phyloP scores from a whole-genome alignment of 2,329 filamentous ascomycete genomes.

The Coniochaeta hoffmannii region DNA sequence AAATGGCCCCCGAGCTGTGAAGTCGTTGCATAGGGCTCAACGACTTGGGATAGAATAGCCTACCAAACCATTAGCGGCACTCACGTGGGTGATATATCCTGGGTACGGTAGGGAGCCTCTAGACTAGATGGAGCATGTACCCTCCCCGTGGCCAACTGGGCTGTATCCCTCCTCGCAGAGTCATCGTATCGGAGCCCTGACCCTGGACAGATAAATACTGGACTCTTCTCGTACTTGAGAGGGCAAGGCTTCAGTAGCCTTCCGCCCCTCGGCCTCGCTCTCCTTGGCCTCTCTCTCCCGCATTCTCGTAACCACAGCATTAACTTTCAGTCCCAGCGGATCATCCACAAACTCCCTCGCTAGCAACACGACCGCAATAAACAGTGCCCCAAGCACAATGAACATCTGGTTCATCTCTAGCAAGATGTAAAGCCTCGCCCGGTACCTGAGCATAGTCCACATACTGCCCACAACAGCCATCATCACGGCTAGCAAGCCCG shows the following conservation, averaged over 20 bases:
- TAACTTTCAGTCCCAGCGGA: neutral
- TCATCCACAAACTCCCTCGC: constrained; percentile 8
- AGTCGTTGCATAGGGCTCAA: too few species aligned
- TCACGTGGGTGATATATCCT: too few species aligned
- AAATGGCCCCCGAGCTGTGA: neutral
- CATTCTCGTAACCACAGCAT: neutral
- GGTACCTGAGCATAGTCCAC: constrained; percentile 20
- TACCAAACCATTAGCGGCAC: too few species aligned
- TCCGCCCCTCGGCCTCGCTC: neutral
- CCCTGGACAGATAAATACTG: too few species aligned
- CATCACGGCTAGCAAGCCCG: constrained; percentile 13
- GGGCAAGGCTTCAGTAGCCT: too few species aligned
- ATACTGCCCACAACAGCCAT: constrained; percentile 7
- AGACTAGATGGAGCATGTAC: too few species aligned
- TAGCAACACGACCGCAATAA: constrained; percentile 7
- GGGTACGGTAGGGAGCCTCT: too few species aligned
- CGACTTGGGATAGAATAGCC: too few species aligned
- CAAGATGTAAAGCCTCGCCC: constrained; percentile 28
- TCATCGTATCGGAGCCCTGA: too few species aligned
- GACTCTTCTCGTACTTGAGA: too few species aligned
- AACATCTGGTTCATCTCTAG: constrained; percentile 29
- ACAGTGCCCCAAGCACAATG: constrained; percentile 16
- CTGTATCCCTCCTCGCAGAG: too few species aligned
- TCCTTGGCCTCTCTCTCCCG: neutral
- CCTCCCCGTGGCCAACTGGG: too few species aligned